Base-by-base conservation (phyloP, 2,329 filamentous ascomycete species). In the Furcasterigmium sp. region DNA sequence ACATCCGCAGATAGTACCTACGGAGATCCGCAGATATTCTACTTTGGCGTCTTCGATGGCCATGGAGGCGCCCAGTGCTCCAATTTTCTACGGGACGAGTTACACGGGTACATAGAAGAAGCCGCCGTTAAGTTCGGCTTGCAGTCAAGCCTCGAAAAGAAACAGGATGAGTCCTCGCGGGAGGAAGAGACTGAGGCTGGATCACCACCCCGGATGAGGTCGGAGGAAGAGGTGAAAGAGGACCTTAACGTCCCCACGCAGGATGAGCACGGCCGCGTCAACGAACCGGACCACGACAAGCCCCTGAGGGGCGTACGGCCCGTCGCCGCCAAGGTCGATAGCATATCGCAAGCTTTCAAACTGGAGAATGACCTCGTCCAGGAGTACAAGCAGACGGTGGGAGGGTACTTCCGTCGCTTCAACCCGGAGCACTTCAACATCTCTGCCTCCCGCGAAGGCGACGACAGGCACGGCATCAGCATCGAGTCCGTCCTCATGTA, bases 11-110 rank as follows among this genome's bases (percentile, higher is more conserved):
- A 87, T 45, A 86, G 84, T 51, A 80, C 86, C 2, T 86, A 80
- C 49, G 91, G 91, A 3, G 91, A 97, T 58, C 91, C 91, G 2
- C 91, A 97, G 60, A 84, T 97, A 26, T 98, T 98, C 64, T 98
- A 97, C 64, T 98, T 96, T 73, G 91, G 80, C 2, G 83, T 97
- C 2, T 98, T 97, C 57, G 93, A 98, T 63, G 93, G 93, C 3
- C 93, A 98, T 67, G 93, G 93, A 9, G 93, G 93, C 17, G 78
- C 72, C 17, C 87, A 95, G 61, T 97, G 93, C 63, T 90, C 89
- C 46, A 82, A 85, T 15, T 97, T 95, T 54, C 65, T 97, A 52
- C 77, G 83, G 45, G 87, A 96, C 47, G 80, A 86, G 57, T 68
- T 98, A 47, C 93, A 96, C 61, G 79, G 80, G 9, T 97, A 96